Evolutionary conservation across 306 rosid species (phyloP).

Genomic region (Corylus heterophylla): DNA sequence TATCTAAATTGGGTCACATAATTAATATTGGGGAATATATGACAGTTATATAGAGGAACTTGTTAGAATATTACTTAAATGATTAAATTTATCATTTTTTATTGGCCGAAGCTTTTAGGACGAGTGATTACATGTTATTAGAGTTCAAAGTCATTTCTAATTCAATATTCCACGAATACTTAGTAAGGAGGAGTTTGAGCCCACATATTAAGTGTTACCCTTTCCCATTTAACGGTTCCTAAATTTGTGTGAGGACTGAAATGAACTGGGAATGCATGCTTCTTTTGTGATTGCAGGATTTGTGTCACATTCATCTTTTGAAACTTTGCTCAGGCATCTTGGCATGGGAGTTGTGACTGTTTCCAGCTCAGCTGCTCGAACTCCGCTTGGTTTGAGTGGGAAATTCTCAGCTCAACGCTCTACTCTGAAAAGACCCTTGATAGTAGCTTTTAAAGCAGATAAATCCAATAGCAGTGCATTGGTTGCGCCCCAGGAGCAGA

Average conservation of each 20-base stretch:
- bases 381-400: slow-evolving; percentile 60
- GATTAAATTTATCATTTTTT: too few species aligned
- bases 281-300: slow-evolving; percentile 37
- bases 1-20: too few species aligned
- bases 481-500: slow-evolving; percentile 58
- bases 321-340: slow-evolving; percentile 29
- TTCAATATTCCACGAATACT: too few species aligned
- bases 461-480: slow-evolving; percentile 47
- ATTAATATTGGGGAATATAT: too few species aligned
- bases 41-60: too few species aligned
- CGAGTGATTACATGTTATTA: too few species aligned
- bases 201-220: too few species aligned
- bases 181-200: too few species aligned
- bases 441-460: slow-evolving; percentile 75
- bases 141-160: too few species aligned
- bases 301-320: slow-evolving; percentile 24
- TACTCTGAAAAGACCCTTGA: slow-evolving; percentile 48
- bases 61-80: too few species aligned
- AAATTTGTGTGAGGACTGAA: neutral
- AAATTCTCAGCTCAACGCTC: slow-evolving; percentile 47
- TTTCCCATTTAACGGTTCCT: neutral
- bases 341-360: slow-evolving; percentile 97
- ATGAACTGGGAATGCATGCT: slow-evolving; percentile 1
- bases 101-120: too few species aligned
- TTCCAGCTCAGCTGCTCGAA: slow-evolving; percentile 79